phyloP scores from a whole-genome alignment of 108 stramenopile genomes.

The Nannochloropsis gaditana region DNA sequence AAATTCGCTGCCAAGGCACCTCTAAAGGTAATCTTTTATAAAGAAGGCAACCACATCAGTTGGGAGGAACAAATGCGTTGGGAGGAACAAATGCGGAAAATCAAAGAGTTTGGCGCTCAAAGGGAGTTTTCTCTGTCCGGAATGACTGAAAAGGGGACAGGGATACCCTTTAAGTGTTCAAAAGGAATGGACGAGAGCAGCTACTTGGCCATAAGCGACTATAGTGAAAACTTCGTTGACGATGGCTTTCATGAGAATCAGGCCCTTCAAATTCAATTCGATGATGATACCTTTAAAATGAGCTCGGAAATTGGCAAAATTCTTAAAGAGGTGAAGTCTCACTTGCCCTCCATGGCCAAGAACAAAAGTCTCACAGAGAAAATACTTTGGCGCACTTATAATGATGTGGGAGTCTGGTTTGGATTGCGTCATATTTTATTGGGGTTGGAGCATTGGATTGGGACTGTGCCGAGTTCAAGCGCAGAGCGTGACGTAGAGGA shows the following conservation, averaged over 20 bases:
- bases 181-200: not conserved
- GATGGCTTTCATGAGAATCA: not conserved
- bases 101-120: not conserved
- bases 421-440: conserved; percentile 8
- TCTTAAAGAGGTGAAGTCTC: not conserved
- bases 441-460: not conserved
- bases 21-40: not conserved
- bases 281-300: not conserved
- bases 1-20: conserved; percentile 16
- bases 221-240: not conserved
- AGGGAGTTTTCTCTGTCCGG: not conserved
- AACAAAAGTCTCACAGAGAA: not conserved
- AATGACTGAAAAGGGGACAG: not conserved
- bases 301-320: not conserved
- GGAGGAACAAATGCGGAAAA: not conserved
- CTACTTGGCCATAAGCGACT: not conserved
- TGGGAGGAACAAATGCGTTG: not conserved
- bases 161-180: too few relatives aligned
- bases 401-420: not conserved
- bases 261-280: not conserved
- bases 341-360: not conserved
- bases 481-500: not conserved
- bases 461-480: not conserved
- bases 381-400: not conserved
- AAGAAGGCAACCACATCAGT: not conserved